phyloP scores from a whole-genome alignment of 1,284 basidiomycete species.

The Tremellales sp. region DNA sequence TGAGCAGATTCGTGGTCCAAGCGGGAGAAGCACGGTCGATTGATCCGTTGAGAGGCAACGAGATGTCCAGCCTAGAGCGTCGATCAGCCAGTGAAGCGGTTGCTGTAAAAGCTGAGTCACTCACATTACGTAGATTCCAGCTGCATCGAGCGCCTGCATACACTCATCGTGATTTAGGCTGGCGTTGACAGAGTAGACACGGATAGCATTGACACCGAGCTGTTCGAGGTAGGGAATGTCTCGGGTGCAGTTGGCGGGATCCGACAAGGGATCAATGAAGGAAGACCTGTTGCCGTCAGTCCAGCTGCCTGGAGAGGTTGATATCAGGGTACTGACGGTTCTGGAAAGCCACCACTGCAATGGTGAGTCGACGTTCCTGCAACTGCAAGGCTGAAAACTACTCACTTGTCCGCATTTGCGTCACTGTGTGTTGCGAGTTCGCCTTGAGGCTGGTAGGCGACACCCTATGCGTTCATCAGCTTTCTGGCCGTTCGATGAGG shows the following conservation, averaged over 20 bases:
- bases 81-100: not conserved
- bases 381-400: not conserved
- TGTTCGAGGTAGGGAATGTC: slow-evolving; percentile 71
- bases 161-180: slow-evolving; percentile 77
- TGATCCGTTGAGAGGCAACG: slow-evolving; percentile 78
- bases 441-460: slow-evolving; percentile 87
- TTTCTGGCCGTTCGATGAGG: too few species aligned
- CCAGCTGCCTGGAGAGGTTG: slow-evolving; percentile 25
- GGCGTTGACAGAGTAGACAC: slow-evolving; percentile 80
- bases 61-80: slow-evolving; percentile 61
- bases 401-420: slow-evolving; percentile 54
- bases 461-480: slow-evolving; percentile 51
- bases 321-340: slow-evolving; percentile 50
- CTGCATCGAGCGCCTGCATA: slow-evolving; percentile 70
- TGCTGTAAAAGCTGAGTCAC: slow-evolving; percentile 42
- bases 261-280: slow-evolving; percentile 65
- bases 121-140: slow-evolving; percentile 83
- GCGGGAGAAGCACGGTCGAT: slow-evolving; percentile 70
- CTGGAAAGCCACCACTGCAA: slow-evolving; percentile 59
- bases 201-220: slow-evolving; percentile 58
- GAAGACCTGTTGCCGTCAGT: slow-evolving; percentile 23
- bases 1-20: slow-evolving; percentile 78
- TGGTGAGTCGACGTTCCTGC: not conserved
- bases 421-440: slow-evolving; percentile 46
- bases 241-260: slow-evolving; percentile 64